Conservation (phyloP, 2,329 filamentous ascomycete genomes). For the Epichloe scottii region DNA sequence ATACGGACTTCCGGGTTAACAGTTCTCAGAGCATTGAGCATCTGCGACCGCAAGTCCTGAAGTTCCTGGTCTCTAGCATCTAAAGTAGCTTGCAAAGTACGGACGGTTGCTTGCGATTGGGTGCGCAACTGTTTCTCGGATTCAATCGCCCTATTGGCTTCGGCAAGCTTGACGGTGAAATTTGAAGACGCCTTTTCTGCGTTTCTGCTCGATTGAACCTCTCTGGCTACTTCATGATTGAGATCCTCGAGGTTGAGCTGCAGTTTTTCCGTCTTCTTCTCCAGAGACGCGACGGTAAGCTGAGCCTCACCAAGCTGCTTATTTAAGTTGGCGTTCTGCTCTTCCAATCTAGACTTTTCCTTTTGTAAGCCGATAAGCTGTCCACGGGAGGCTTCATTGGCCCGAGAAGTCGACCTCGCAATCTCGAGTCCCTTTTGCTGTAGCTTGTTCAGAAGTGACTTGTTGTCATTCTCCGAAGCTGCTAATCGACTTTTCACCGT, state of each 20-base stretch:
- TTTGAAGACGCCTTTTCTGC: constrained; percentile 81
- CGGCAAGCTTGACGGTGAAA: constrained; percentile 70
- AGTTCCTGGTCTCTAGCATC: constrained; percentile 74
- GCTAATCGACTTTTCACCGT: constrained; percentile 81
- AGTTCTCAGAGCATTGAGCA: constrained; percentile 71
- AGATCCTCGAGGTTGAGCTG: constrained; percentile 80
- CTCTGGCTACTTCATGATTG: constrained; percentile 79
- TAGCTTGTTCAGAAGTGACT: constrained; percentile 87
- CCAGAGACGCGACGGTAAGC: constrained; percentile 65
- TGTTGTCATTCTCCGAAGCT: constrained; percentile 93
- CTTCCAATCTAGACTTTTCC: constrained; percentile 73
- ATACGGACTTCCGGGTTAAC: constrained; percentile 66
- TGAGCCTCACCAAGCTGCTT: constrained; percentile 81
- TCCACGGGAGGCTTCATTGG: constrained; percentile 68
- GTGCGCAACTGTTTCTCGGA: constrained; percentile 75
- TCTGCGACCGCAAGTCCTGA: constrained; percentile 63
- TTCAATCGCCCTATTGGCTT: constrained; percentile 79
- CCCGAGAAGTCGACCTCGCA: constrained; percentile 75
- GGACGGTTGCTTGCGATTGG: constrained; percentile 76
- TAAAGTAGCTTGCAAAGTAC: constrained; percentile 65
- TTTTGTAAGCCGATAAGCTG: constrained; percentile 65
- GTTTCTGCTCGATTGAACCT: constrained; percentile 79
- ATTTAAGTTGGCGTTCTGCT: constrained; percentile 67
- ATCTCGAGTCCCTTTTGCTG: constrained; percentile 97
- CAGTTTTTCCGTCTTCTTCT: constrained; percentile 92